phyloP scores from a whole-genome alignment of 2,329 filamentous ascomycete genomes.

The Hymenoscyphus occultus region DNA sequence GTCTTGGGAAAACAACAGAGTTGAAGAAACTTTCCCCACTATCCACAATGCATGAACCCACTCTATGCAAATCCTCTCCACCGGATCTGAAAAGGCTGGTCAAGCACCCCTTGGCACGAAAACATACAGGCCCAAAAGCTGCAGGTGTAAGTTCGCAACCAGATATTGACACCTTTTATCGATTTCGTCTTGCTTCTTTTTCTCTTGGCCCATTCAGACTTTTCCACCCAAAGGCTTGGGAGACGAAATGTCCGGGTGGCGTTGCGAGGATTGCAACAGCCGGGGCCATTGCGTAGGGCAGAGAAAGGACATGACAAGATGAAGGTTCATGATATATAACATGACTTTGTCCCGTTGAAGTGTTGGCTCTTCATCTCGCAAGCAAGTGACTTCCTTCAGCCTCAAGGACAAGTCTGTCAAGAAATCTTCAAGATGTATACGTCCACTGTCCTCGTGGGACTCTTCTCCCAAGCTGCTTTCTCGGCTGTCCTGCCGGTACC shows the following conservation, averaged over 20 bases:
- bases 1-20: not conserved
- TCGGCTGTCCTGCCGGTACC: conserved; percentile 10
- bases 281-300: not conserved
- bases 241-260: not conserved
- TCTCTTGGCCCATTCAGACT: not conserved
- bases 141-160: not conserved
- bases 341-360: not conserved
- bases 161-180: not conserved
- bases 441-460: not conserved
- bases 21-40: not conserved
- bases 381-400: not conserved
- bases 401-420: not conserved
- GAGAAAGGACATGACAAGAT: not conserved
- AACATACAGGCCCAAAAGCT: not conserved
- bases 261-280: not conserved
- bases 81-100: not conserved
- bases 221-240: not conserved
- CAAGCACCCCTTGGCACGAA: not conserved
- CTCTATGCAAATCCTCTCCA: not conserved
- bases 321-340: not conserved
- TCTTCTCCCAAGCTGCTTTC: not conserved
- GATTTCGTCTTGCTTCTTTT: not conserved
- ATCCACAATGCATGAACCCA: not conserved
- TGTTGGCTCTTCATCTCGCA: not conserved
- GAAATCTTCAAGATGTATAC: conserved; percentile 9